Percentiles rank a stretch among this genome's conserved stretches.
These are phyloP conservation scores for Podila epicladia DNA, from an alignment of 192 early-diverging fungal species.

Conservation along the genomic window DNA sequence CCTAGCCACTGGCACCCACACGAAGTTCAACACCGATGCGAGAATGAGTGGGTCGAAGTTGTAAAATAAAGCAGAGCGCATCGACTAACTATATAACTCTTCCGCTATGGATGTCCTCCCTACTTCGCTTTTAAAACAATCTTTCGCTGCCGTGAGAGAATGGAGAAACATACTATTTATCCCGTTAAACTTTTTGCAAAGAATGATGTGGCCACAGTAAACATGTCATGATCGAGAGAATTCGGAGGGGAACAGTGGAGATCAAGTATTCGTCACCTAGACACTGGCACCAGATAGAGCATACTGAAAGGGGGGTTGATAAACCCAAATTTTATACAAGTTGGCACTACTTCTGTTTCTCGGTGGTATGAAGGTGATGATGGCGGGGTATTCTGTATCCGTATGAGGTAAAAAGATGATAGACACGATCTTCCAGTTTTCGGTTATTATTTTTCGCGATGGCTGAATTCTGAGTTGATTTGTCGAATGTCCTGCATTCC, in stretches of 20 bases:
- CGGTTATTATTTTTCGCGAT: neutral
- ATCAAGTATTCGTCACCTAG: no score
- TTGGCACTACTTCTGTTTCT: neutral
- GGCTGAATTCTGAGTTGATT: no score
- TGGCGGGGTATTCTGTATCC: neutral
- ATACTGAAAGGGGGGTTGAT: neutral
- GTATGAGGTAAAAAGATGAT: neutral
- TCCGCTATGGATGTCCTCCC: neutral
- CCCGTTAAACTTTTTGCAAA: no score
- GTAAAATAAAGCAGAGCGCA: neutral
- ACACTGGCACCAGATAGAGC: no score
- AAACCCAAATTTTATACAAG: neutral
- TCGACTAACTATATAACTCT: neutral
- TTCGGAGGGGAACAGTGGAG: no score
- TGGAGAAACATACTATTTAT: no score
- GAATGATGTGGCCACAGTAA: no score
- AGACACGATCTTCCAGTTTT: constrained; percentile 1
- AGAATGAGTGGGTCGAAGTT: constrained; percentile 37
- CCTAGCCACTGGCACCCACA: constrained; percentile 37
- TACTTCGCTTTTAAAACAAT: no score
- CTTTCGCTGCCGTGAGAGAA: no score
- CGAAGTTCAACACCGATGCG: constrained; percentile 54
- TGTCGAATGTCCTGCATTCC: constrained; percentile 28
- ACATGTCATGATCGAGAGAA: no score
- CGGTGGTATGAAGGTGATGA: neutral